Conservation (phyloP, 2,329 filamentous ascomycete genomes). For the Botryosphaeria dothidea region DNA sequence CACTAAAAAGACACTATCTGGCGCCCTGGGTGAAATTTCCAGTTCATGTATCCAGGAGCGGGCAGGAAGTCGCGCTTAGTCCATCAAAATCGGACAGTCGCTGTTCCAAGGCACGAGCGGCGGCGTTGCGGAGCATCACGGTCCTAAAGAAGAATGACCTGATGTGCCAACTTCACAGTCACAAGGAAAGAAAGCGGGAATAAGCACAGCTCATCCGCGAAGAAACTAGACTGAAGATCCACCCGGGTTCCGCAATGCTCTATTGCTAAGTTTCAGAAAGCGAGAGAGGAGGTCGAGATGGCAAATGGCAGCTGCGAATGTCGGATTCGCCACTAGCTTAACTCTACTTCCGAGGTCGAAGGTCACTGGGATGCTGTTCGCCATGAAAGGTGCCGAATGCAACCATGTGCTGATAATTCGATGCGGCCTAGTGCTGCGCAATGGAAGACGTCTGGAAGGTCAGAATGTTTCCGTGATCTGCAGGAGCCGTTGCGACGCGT, state of each 20-base stretch:
- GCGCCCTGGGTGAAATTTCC: too few species aligned
- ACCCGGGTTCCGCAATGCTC: neutral
- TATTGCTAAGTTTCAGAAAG: slow-evolving; percentile 1
- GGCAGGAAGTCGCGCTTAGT: neutral
- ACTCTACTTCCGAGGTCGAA: neutral
- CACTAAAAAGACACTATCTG: too few species aligned
- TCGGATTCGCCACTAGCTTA: neutral
- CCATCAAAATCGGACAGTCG: neutral
- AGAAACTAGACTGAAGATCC: neutral
- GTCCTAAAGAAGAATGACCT: neutral
- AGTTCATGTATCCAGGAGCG: too few species aligned
- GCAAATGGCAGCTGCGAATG: neutral
- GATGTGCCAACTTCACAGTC: neutral
- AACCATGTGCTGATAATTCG: neutral
- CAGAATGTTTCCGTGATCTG: slow-evolving; percentile 13
- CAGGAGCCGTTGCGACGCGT: slow-evolving; percentile 2
- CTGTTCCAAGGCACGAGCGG: neutral
- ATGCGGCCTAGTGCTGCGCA: neutral
- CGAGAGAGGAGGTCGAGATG: neutral
- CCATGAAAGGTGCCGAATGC: neutral
- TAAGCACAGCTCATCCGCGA: neutral
- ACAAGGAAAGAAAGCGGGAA: neutral
- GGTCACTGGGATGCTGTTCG: neutral
- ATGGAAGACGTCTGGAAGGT: slow-evolving; percentile 2
- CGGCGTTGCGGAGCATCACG: neutral